Conservation (phyloP, 176 grass and related monocot species). For the Carex kokanica region DNA sequence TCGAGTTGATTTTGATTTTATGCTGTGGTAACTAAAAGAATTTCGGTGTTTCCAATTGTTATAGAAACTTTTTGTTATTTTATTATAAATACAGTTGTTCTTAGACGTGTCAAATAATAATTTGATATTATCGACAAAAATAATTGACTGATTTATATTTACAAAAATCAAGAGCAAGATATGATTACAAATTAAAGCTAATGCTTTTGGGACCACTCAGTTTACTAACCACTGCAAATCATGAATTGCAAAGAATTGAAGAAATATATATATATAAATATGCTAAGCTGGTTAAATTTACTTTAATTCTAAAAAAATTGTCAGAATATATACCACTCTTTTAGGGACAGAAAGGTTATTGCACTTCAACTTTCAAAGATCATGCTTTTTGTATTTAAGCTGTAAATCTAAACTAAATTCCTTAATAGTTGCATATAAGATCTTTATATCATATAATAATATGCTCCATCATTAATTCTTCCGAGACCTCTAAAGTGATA, state of each 20-base stretch:
- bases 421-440: background rate
- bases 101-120: background rate
- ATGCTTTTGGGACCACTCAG: background rate
- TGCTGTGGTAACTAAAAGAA: too few species aligned
- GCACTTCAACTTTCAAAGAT: background rate
- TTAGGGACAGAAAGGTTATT: slow-evolving; percentile 7
- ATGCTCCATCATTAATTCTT: background rate
- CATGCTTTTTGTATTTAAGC: background rate
- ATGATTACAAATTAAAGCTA: background rate
- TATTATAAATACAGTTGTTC: too few species aligned
- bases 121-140: background rate
- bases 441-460: background rate
- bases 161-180: background rate
- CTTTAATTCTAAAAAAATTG: background rate
- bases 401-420: background rate
- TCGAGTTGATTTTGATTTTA: too few species aligned
- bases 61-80: too few species aligned
- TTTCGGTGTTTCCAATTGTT: too few species aligned
- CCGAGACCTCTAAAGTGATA: background rate
- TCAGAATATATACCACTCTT: background rate
- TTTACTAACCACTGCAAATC: background rate
- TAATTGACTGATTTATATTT: too few species aligned
- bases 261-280: background rate
- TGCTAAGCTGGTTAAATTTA: background rate
- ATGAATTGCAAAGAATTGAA: background rate